Evolutionary conservation across 2,329 filamentous ascomycete species (phyloP).

Genomic region (Teratosphaeria epicoccoides): DNA sequence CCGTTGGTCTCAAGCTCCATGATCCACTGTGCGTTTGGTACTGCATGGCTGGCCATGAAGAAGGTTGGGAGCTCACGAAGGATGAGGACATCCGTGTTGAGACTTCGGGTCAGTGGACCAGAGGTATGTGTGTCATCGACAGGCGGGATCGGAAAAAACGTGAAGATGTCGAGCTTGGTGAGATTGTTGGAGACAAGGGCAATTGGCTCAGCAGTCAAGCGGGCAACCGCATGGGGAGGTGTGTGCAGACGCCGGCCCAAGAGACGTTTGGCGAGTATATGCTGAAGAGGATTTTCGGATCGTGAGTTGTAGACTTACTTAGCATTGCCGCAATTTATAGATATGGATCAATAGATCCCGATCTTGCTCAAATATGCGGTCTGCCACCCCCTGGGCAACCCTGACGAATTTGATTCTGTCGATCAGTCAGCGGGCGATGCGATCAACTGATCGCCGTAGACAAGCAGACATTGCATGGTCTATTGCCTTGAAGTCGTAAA

Average conservation of each 20-base stretch:
- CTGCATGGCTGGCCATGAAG: conserved; percentile 14
- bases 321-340: not conserved
- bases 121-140: conserved; percentile 78
- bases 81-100: conserved; percentile 79
- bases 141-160: conserved; percentile 50
- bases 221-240: conserved; percentile 72
- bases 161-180: conserved; percentile 37
- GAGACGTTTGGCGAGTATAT: conserved; percentile 32
- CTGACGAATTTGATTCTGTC: not conserved
- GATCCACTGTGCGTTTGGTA: conserved; percentile 35
- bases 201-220: conserved; percentile 63
- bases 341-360: no score
- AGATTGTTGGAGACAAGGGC: conserved; percentile 58
- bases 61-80: conserved; percentile 28
- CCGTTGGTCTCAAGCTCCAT: conserved; percentile 34
- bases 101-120: conserved; percentile 85
- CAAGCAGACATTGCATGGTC: no score
- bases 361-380: not conserved
- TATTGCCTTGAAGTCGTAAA: no score
- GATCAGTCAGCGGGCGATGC: not conserved
- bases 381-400: no score
- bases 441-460: no score
- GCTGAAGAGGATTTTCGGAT: conserved; percentile 17
- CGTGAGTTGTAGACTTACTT: not conserved
- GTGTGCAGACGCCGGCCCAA: conserved; percentile 58